Base-by-base conservation (phyloP, 176 grass and related monocot genomes). In the Eragrostis nindensis region DNA sequence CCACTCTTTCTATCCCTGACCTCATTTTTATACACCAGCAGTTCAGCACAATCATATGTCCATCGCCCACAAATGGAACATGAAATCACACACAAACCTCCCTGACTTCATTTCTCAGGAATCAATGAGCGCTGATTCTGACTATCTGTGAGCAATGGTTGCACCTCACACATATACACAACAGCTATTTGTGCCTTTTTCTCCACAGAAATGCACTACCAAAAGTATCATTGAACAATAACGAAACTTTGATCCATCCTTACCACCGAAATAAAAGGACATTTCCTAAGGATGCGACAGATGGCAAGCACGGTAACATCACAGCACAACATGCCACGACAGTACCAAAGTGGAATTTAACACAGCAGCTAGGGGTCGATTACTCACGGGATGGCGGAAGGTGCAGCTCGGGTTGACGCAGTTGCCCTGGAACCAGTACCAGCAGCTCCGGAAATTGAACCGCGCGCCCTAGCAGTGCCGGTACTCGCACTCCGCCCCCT, bases 371-470 rank as follows among this genome's bases (percentile, higher is more conserved):
- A 18, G 57, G 9, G 24, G 13, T 71, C 70, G 16, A 60, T 67
- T 12, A 89, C 87, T 65, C 76, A 89, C 77, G 13, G 87, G 76
- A 65, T 85, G 87, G 48, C 87, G 82, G 59, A 89, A 89, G 17
- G 81, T 70, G 76, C 82, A 89, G 62, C 77, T 89, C 52, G 82
- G 82, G 36, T 89, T 89, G 70, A 80, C 76, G 43, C 82, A 85
- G 62, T 65, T 84, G 54, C 87, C 87, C 22, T 62, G 76, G 43
- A 89, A 80, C 87, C 71, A 89, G 62, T 85, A 89, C 81, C 82
- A 76, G 82, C 87, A 89, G 56, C 67, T 84, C 76, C 53, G 73
- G 47, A 46, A 69, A 70, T 80, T 89, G 76, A 89, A 66, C 82
- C 82, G 63, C 25, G 87, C 87, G 45, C 52, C 87, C 44, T 89